phyloP scores from a whole-genome alignment of 2,329 filamentous ascomycete species.

The Emydomyces testavorans region DNA sequence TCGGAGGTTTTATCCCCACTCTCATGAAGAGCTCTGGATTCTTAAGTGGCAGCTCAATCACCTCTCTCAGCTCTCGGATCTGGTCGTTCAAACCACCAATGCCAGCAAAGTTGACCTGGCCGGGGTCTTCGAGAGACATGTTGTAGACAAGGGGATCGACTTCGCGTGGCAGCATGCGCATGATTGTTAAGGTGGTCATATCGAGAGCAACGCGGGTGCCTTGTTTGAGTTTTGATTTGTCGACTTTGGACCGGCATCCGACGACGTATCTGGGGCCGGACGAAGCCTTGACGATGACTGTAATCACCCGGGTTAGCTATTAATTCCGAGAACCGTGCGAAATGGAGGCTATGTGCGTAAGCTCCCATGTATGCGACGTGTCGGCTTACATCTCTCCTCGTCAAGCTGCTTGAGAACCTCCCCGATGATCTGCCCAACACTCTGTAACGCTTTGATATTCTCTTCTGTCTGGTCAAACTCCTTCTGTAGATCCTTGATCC shows the following conservation, averaged over 20 bases:
- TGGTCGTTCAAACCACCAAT: constrained; percentile 97
- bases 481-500: constrained; percentile 89
- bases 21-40: constrained; percentile 95
- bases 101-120: constrained; percentile 92
- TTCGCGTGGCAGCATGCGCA: constrained; percentile 98
- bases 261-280: constrained; percentile 96
- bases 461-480: constrained; percentile 97
- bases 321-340: not conserved
- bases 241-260: constrained; percentile 94
- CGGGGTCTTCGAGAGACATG: constrained; percentile 97
- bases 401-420: constrained; percentile 98
- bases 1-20: constrained; percentile 97
- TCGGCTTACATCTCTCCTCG: constrained; percentile 81
- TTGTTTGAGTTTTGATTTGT: constrained; percentile 94
- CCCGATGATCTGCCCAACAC: constrained; percentile 97
- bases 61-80: constrained; percentile 91
- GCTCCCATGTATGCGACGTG: too few species aligned
- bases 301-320: constrained; percentile 7
- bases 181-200: constrained; percentile 99
- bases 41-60: constrained; percentile 95
- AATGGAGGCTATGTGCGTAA: constrained; percentile 6
- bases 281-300: constrained; percentile 97
- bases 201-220: constrained; percentile 94
- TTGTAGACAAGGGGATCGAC: constrained; percentile 98
- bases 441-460: constrained; percentile 98